A percentile compares a stretch with the other conserved stretches of the same genome.
Conservation (phyloP, 148 eudicot species). For the Tetragonia tetragonoides region DNA sequence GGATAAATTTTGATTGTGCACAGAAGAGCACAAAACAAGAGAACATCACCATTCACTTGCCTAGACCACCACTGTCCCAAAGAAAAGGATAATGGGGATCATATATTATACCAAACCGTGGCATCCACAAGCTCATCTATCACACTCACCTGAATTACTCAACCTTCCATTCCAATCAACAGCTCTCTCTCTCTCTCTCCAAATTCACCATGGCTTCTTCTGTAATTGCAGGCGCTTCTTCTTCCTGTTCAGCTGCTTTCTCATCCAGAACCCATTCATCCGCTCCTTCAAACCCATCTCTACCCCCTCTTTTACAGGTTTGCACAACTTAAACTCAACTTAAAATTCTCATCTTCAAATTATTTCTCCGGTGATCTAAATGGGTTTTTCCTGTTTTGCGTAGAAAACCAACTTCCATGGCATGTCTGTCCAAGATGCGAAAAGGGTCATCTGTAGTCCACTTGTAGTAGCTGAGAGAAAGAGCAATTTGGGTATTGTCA, state of each 20-base stretch:
- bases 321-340: not conserved
- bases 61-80: too few species aligned
- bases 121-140: not conserved
- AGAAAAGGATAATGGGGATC: too few species aligned
- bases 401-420: conserved; percentile 70
- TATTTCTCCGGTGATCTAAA: not conserved
- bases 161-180: too few species aligned
- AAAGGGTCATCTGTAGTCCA: conserved; percentile 39
- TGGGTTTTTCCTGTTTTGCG: not conserved
- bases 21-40: too few species aligned
- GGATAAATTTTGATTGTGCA: too few species aligned
- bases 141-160: not conserved
- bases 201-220: conserved; percentile 42
- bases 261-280: conserved; percentile 31
- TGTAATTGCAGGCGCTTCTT: conserved; percentile 44
- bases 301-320: conserved; percentile 40
- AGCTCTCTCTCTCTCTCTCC: not conserved
- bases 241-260: conserved; percentile 47
- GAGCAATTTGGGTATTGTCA: not conserved
- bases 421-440: conserved; percentile 46
- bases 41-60: too few species aligned
- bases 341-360: not conserved
- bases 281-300: conserved; percentile 20
- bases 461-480: conserved; percentile 27
- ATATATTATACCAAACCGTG: too few species aligned